Percentiles rank a stretch among this genome's conserved stretches.
These are phyloP conservation scores for Platanus orientalis DNA, from an alignment of 164 flowering plant genomes.

Conservation along the genomic window DNA sequence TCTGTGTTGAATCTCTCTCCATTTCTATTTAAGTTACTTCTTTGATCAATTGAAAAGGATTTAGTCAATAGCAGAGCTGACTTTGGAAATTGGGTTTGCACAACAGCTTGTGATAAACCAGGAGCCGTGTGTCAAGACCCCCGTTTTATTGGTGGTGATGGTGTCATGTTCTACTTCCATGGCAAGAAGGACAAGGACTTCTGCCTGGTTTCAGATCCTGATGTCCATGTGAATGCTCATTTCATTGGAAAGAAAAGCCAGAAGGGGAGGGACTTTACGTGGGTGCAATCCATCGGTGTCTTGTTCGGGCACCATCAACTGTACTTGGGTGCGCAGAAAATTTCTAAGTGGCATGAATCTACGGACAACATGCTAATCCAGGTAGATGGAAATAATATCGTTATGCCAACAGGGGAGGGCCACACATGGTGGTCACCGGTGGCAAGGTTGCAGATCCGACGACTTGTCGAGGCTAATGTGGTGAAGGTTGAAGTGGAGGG, in stretches of 20 bases:
- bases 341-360: too few species aligned
- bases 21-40: too few species aligned
- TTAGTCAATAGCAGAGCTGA: too few species aligned
- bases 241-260: conserved; percentile 26
- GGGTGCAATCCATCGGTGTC: conserved; percentile 26
- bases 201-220: conserved; percentile 26
- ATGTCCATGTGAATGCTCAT: conserved; percentile 33
- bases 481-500: conserved; percentile 12
- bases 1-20: too few species aligned
- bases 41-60: too few species aligned
- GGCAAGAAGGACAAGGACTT: conserved; percentile 28
- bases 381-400: conserved; percentile 11
- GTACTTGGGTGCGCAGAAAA: conserved; percentile 12
- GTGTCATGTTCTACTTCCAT: conserved; percentile 33
- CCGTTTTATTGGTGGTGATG: conserved; percentile 32
- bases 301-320: conserved; percentile 17
- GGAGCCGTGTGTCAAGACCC: conserved; percentile 32
- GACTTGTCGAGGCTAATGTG: conserved; percentile 3
- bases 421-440: conserved; percentile 7
- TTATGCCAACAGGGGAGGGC: neutral
- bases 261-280: conserved; percentile 22
- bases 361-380: neutral
- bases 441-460: conserved; percentile 5
- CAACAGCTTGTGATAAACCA: conserved; percentile 23
- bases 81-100: too few species aligned